Evolutionary conservation across 2,329 filamentous ascomycete species (phyloP).

Genomic region (Cladosporium sphaerospermum): DNA sequence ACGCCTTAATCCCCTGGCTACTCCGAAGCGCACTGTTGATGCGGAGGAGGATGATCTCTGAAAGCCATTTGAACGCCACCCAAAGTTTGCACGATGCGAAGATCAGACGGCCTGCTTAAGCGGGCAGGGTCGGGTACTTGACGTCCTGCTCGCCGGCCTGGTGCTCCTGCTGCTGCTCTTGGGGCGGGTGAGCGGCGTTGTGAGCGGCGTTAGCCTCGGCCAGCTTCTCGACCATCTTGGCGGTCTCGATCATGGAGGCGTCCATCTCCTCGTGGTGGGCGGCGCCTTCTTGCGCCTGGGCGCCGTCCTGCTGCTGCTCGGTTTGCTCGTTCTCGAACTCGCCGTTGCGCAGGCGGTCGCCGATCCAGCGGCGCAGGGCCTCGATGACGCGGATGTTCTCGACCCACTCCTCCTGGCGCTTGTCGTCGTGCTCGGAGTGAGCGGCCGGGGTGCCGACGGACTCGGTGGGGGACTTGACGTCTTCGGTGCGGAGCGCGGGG

Average conservation of each 20-base stretch:
- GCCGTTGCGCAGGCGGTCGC: slow-evolving; percentile 47
- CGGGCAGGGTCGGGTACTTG: slow-evolving; percentile 9
- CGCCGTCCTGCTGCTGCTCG: neutral
- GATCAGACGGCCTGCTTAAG: neutral
- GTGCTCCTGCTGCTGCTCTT: neutral
- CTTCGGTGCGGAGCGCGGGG: slow-evolving; percentile 31
- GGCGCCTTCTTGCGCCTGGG: slow-evolving; percentile 13
- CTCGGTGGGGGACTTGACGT: slow-evolving; percentile 20
- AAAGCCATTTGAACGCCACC: slow-evolving; percentile 1
- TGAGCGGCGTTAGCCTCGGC: slow-evolving; percentile 11
- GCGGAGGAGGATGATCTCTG: neutral
- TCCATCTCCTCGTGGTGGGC: slow-evolving; percentile 10
- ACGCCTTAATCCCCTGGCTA: neutral
- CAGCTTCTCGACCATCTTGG: slow-evolving; percentile 23
- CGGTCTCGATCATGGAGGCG: slow-evolving; percentile 14
- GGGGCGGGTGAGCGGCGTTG: slow-evolving; percentile 1
- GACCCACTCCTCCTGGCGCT: slow-evolving; percentile 51
- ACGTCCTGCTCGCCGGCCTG: neutral
- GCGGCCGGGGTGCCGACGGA: slow-evolving; percentile 24
- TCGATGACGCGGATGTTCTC: slow-evolving; percentile 61
- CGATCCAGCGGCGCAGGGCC: slow-evolving; percentile 52
- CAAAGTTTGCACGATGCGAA: neutral
- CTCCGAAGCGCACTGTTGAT: neutral
- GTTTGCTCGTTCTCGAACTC: slow-evolving; percentile 40
- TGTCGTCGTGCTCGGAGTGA: slow-evolving; percentile 35